Base-by-base conservation (phyloP, 1,284 basidiomycete genomes). In the Cyathus olla region DNA sequence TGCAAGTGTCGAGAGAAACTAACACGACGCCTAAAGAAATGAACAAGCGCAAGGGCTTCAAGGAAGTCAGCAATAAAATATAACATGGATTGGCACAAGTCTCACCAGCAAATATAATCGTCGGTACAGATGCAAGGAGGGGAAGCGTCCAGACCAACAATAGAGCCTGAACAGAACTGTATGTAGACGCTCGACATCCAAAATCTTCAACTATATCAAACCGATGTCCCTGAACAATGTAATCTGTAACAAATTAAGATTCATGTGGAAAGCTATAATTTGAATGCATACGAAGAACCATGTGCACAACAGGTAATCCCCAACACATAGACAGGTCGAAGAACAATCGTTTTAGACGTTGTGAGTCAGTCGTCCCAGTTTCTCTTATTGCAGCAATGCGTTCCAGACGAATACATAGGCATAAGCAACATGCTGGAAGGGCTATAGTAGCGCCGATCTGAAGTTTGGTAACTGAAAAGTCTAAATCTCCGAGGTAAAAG, bases 181-280 rank as follows among this genome's bases (percentile, higher is more conserved):
- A 87, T 17, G 85, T 82, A 0, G 90, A 82, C 1, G 90, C 83
- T 40, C 81, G 79, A 72, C 92, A 94, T 17, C 92, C 92, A 63
- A 87, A 85, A 61, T 87, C 82, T 69, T 87, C 76, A 52, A 85
- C 74, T 56, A 94, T 77, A 73, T 91, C 87, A 75, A 92, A 94
- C 51, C 92, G 86, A 75, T 87, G 86, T 61, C 88, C 86, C 73
- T 94, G 92, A 19, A 87, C 86, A 59, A 89, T 74, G 42, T 86
- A 70, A 68, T 92, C 91, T 93, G 61, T 13, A 13, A n/a, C n/a
- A 13, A 56, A 48, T 5, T 28, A 29, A 4, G 13, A 49, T 44
- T 57, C n/a, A 61, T 24, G 17, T 22, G 39, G 21, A 51, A n/a
- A 55, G 39, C 24, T 13, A 22, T 57, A 27, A 29, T 24, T 50